Percentiles rank a stretch among this genome's conserved stretches.
Conservation (phyloP, 2,329 filamentous ascomycete genomes). For the Pestalotiopsis sp. region DNA sequence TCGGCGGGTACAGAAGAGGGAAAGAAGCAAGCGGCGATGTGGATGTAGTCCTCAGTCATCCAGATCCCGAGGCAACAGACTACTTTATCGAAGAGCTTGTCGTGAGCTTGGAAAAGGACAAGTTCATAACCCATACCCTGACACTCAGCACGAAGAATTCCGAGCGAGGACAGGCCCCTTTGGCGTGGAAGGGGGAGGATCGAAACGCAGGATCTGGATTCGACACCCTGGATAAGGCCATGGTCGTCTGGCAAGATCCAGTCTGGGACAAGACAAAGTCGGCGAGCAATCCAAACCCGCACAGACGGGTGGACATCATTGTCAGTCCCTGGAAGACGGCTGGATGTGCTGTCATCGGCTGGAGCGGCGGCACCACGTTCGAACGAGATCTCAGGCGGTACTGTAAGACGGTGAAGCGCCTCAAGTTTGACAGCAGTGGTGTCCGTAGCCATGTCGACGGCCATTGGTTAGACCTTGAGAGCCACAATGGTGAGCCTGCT, state of each 20-base stretch:
- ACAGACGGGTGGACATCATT: conserved; percentile 91
- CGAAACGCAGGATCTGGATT: conserved; percentile 64
- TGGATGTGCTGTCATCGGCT: conserved; percentile 86
- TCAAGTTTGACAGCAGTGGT: conserved; percentile 93
- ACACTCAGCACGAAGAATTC: conserved; percentile 71
- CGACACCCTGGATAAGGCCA: conserved; percentile 86
- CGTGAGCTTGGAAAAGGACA: conserved; percentile 65
- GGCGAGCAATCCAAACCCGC: conserved; percentile 69
- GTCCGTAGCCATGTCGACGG: conserved; percentile 70
- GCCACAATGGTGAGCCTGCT: conserved; percentile 49
- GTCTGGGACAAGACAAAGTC: conserved; percentile 41
- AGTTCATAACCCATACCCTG: conserved; percentile 82
- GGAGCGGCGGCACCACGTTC: conserved; percentile 89
- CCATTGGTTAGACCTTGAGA: conserved; percentile 69
- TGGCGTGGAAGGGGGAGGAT: conserved; percentile 53
- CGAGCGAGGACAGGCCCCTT: conserved; percentile 67
- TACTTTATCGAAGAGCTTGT: conserved; percentile 77
- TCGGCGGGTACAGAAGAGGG: conserved; percentile 81
- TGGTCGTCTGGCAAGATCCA: conserved; percentile 89
- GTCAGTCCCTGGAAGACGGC: conserved; percentile 85
- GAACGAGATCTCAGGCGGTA: conserved; percentile 83
- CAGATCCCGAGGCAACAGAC: conserved; percentile 67
- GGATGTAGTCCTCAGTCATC: conserved; percentile 83
- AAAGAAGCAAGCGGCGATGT: conserved; percentile 78
- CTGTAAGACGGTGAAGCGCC: conserved; percentile 69